phyloP scores from a whole-genome alignment of 1,139 yeast species.

The Nadsonia commutata region DNA sequence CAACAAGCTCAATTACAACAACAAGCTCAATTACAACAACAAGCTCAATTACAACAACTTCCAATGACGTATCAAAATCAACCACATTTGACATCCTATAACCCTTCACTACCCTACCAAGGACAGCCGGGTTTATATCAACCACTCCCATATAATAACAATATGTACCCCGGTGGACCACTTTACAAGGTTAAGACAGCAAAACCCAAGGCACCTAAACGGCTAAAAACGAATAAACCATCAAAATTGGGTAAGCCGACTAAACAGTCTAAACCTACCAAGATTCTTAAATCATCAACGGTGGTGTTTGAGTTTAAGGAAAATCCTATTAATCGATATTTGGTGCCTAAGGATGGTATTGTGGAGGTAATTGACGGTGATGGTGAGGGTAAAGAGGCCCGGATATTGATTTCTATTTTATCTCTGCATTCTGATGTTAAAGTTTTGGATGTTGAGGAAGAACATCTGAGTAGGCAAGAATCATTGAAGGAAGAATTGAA shows the following conservation, averaged over 20 bases:
- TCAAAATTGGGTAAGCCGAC: conserved; percentile 14
- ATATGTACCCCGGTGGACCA: conserved; percentile 1
- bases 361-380: conserved; percentile 40
- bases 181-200: conserved; percentile 2
- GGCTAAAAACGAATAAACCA: conserved; percentile 2
- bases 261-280: conserved; percentile 25
- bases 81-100: background rate
- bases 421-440: conserved; percentile 30
- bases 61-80: background rate
- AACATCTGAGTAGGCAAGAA: too few relatives aligned
- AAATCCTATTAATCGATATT: conserved; percentile 57
- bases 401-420: conserved; percentile 49
- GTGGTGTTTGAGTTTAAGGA: conserved; percentile 77
- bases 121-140: conserved; percentile 26
- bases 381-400: too few relatives aligned
- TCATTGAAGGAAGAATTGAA: too few relatives aligned
- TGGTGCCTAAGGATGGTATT: conserved; percentile 61
- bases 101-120: background rate
- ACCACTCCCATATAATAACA: conserved; percentile 10
- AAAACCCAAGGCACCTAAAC: conserved; percentile 1
- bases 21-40: background rate
- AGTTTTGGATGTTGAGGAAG: background rate
- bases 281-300: conserved; percentile 33
- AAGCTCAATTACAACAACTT: background rate
- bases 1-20: background rate